These are phyloP conservation scores for Linnemannia zychae DNA, from an alignment of 192 early-diverging fungal genomes.

Conservation along the genomic window DNA sequence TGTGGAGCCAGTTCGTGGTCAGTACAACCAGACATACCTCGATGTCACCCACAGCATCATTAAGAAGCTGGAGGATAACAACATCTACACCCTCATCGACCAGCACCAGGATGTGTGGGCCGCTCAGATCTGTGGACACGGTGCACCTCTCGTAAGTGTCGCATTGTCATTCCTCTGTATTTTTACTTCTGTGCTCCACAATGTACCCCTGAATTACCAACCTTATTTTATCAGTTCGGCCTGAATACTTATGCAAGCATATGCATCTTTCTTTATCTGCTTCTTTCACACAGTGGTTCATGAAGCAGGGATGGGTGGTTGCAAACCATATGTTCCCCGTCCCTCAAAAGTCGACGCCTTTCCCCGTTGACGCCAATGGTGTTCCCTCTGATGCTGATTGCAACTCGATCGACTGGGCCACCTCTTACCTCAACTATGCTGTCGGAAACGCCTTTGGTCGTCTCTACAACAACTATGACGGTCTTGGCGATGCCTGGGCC, in stretches of 20 bases:
- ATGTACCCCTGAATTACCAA: neutral
- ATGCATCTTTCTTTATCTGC: neutral
- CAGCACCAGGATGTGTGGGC: constrained; percentile 74
- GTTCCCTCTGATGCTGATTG: constrained; percentile 55
- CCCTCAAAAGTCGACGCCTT: constrained; percentile 51
- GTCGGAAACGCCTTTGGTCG: constrained; percentile 65
- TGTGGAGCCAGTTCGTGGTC: constrained; percentile 69
- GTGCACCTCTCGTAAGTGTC: constrained; percentile 62
- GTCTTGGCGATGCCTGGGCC: constrained; percentile 67
- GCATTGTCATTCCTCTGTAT: neutral
- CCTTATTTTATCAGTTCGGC: neutral
- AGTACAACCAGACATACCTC: constrained; percentile 70
- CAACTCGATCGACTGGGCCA: constrained; percentile 58
- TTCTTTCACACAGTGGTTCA: constrained; percentile 34
- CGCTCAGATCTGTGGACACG: constrained; percentile 65
- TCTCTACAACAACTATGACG: constrained; percentile 69
- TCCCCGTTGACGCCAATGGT: constrained; percentile 56
- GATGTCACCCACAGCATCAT: constrained; percentile 65
- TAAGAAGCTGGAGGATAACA: constrained; percentile 60
- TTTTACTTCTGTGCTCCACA: neutral
- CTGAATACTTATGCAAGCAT: neutral
- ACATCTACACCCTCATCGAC: constrained; percentile 75
- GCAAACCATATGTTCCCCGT: constrained; percentile 43
- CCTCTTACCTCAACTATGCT: constrained; percentile 56
- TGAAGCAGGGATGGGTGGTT: constrained; percentile 54